Conservation (phyloP, 495 filamentous ascomycete genomes). For the Penicillium desertorum region DNA sequence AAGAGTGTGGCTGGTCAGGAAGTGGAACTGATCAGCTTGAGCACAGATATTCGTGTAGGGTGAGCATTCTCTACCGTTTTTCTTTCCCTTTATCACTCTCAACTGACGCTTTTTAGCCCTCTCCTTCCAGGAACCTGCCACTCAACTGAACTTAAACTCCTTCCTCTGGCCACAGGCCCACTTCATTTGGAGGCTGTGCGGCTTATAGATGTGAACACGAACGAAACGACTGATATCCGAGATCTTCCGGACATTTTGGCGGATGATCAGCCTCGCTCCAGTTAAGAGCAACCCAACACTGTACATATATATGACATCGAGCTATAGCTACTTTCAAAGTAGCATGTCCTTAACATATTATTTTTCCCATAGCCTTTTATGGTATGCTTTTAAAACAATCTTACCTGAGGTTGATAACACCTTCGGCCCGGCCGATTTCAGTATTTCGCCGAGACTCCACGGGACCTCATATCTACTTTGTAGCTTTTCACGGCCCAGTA, state of each 20-base stretch:
- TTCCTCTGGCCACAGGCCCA: conserved; percentile 72
- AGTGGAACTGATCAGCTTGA: conserved; percentile 75
- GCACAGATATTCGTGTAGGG: conserved; percentile 81
- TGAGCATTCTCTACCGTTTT: conserved; percentile 37
- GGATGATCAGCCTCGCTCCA: conserved; percentile 33
- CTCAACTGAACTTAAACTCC: conserved; percentile 73
- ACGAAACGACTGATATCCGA: conserved; percentile 78
- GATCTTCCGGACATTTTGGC: conserved; percentile 76
- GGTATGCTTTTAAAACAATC: background rate
- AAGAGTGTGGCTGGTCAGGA: conserved; percentile 67
- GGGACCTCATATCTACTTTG: no score
- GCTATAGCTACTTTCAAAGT: background rate
- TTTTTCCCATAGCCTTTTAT: background rate
- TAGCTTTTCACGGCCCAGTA: no score
- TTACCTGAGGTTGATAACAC: no score
- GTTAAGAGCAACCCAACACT: background rate
- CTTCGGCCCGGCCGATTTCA: no score
- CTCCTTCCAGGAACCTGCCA: conserved; percentile 75
- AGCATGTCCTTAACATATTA: background rate
- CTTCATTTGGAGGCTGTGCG: conserved; percentile 77
- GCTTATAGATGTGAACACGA: conserved; percentile 76
- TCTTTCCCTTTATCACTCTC: background rate
- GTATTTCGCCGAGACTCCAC: no score
- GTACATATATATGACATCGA: conserved; percentile 10
- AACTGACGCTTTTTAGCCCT: conserved; percentile 48